Evolutionary conservation across 148 eudicot species (phyloP).

Genomic region (Dysphania ambrosioides): DNA sequence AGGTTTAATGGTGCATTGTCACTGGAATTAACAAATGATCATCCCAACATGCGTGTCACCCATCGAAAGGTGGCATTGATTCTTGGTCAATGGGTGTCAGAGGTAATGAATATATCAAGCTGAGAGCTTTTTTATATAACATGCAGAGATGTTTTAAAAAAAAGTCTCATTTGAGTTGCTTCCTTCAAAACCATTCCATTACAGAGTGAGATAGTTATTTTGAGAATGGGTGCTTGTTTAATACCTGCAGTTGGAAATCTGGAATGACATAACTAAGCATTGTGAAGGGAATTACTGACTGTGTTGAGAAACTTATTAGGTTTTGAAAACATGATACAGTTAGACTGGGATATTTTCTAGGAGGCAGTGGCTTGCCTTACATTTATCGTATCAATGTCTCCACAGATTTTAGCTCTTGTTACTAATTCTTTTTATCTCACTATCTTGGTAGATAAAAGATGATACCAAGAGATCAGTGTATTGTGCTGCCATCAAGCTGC

Average conservation of each 20-base stretch:
- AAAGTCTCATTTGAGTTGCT: not conserved
- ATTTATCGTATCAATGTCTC: not conserved
- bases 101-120: constrained; percentile 44
- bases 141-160: not conserved
- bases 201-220: not conserved
- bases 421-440: constrained; percentile 12
- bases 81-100: constrained; percentile 99
- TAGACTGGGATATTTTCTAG: no score
- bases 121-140: not conserved
- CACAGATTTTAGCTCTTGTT: not conserved
- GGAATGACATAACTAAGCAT: no score
- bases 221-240: not conserved
- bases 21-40: constrained; percentile 77
- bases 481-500: constrained; percentile 84
- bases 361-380: not conserved
- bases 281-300: no score
- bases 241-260: not conserved
- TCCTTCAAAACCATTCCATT: not conserved
- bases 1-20: constrained; percentile 94
- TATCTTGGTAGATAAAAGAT: constrained; percentile 62
- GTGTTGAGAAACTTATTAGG: no score
- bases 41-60: constrained; percentile 91
- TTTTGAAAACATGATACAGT: no score
- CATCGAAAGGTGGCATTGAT: constrained; percentile 92
- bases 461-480: constrained; percentile 87